phyloP scores from a whole-genome alignment of 495 filamentous ascomycete genomes.

The Pseudomonodictys pantanalensis region DNA sequence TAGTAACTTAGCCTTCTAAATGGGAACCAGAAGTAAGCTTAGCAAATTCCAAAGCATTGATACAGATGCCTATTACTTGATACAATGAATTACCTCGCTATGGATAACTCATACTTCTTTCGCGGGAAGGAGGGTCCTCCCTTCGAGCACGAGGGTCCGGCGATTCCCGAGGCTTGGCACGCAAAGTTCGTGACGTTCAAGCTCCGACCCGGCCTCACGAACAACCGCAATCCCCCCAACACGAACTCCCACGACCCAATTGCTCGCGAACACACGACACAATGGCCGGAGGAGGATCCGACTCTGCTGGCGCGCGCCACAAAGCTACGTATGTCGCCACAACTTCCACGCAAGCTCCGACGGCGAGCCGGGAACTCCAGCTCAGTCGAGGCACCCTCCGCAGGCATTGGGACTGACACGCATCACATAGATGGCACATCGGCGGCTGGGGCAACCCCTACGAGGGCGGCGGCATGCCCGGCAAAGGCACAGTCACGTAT shows the following conservation, averaged over 20 bases:
- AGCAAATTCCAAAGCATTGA: no score
- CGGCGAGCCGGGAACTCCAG: background rate
- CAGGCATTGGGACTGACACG: background rate
- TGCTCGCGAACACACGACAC: background rate
- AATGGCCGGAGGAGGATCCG: background rate
- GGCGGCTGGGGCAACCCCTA: conserved; percentile 29
- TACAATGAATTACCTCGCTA: no score
- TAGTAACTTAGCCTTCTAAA: no score
- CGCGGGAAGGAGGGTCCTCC: no score
- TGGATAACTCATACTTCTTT: no score
- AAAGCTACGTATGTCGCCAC: background rate
- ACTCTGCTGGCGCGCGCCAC: background rate
- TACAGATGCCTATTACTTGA: no score
- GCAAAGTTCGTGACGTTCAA: no score
- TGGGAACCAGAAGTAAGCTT: no score
- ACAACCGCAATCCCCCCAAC: background rate
- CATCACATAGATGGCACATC: conserved; percentile 19
- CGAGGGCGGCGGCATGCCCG: conserved; percentile 17
- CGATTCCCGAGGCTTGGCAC: no score
- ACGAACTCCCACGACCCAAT: background rate
- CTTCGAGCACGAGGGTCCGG: no score
- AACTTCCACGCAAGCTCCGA: background rate
- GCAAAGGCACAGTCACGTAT: conserved; percentile 17
- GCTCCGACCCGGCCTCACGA: no score
- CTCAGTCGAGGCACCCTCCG: background rate